Base-by-base conservation (phyloP, 148 eudicot genomes). In the Polygonum maritimum region DNA sequence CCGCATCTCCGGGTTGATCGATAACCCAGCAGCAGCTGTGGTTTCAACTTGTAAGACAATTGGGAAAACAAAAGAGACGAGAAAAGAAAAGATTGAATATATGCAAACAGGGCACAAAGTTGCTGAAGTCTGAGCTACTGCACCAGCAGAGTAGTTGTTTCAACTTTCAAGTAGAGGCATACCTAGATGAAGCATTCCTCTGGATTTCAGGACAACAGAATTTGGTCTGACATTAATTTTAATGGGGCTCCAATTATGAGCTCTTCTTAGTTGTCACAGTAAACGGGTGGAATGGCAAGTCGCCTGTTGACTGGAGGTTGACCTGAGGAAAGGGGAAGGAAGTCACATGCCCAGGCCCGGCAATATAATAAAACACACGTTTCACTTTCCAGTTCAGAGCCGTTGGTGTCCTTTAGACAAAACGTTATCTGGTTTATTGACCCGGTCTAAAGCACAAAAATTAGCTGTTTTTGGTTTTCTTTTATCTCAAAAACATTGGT, bases 1-100 rank as follows among this genome's bases (percentile, higher is more conserved):
- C 69, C 84, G 81, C 78, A 72, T 83, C 76, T 81, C 80, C 45
- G 73, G 57, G 19, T 57, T 39, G 55, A 77, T 54, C 79, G 77
- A 38, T 44, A 80, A 58, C 36, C 83, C 83, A 31, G 74, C 21
- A 33, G 77, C 35, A 73, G 74, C 83, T 80, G 79, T 38, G 26
- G 10, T 19, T 57, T 8, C 31, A 57, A 26, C 31, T 26, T 26
- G 31, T 26, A 26, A 57, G 33, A 57, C 31, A 19, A 57, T 41
- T 3, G 45, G 6, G 6, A 41, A 0, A 5, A 41, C 9, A 7
- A 19, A 7, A 58, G 26, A 4, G 26, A 21, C 22, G 18, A 4
- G 6, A 5, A n/a, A 52, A 52, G 57, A 52, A 18, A 16, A 5
- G 10, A 54, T 19, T 3, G 19, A 54, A 54, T 54, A 16, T 13